Conservation (phyloP, 176 grass and related monocot genomes). For the Stipa capillata region DNA sequence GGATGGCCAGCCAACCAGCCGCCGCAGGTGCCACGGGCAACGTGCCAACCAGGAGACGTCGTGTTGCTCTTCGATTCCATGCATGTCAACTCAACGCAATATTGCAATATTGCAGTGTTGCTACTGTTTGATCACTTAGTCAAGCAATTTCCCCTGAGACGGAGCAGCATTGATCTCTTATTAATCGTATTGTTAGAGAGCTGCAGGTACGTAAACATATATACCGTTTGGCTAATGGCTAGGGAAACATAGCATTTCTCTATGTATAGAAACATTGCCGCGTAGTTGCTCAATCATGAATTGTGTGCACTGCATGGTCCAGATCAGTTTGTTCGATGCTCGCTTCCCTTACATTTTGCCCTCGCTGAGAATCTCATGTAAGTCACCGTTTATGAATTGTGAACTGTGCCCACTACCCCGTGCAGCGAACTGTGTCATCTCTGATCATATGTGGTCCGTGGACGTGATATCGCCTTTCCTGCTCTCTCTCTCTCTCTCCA, state of each 20-base stretch:
- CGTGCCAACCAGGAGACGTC: slow-evolving; percentile 57
- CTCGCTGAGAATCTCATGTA: neutral
- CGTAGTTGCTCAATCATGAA: neutral
- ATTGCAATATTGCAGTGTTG: neutral
- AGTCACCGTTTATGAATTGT: no score
- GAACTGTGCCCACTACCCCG: no score
- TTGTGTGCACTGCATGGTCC: no score
- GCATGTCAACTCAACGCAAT: slow-evolving; percentile 1
- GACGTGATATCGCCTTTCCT: neutral
- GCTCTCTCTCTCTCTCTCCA: neutral
- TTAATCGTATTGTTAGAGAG: no score
- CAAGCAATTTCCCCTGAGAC: no score
- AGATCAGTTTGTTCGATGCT: slow-evolving; percentile 19
- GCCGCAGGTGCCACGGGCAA: no score
- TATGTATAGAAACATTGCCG: neutral
- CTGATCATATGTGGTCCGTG: neutral
- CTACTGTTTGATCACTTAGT: neutral
- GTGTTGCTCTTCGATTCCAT: slow-evolving; percentile 31
- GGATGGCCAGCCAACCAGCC: slow-evolving; percentile 82
- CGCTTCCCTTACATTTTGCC: neutral
- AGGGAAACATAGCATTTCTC: no score
- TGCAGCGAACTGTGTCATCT: neutral
- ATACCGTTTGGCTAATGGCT: no score
- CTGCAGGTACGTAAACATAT: no score
- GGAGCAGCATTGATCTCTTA: no score